These are phyloP conservation scores for Aspergillus hortae DNA, from an alignment of 2,329 filamentous ascomycete species.

Conservation along the genomic window DNA sequence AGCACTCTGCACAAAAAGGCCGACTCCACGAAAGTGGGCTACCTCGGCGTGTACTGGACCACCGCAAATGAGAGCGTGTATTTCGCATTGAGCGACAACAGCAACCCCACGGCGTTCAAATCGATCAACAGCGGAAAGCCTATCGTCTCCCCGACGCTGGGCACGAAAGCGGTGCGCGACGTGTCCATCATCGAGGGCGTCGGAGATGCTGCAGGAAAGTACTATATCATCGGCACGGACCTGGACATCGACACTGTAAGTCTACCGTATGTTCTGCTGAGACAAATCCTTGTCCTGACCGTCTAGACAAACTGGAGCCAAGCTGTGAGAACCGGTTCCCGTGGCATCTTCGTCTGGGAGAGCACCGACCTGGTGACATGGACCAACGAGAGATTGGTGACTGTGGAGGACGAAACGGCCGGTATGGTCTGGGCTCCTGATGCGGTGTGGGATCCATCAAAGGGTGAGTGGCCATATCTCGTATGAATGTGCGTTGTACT, in stretches of 20 bases:
- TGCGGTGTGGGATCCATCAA: constrained; percentile 12
- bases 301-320: constrained; percentile 11
- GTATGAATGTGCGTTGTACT: neutral
- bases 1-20: neutral
- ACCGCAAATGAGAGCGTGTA: constrained; percentile 14
- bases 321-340: constrained; percentile 10
- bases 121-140: constrained; percentile 6
- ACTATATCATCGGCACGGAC: constrained; percentile 15
- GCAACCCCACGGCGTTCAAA: constrained; percentile 5
- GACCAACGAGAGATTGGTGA: constrained; percentile 8
- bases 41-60: constrained; percentile 14
- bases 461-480: neutral
- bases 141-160: constrained; percentile 10
- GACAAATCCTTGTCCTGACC: neutral
- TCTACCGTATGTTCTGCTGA: neutral
- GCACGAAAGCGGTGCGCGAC: constrained; percentile 14
- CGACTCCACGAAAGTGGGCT: constrained; percentile 9
- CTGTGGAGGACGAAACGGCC: constrained; percentile 11
- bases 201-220: constrained; percentile 10
- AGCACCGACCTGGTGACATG: constrained; percentile 12
- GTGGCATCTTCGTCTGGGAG: constrained; percentile 14
- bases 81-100: constrained; percentile 11
- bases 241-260: constrained; percentile 12
- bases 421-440: constrained; percentile 16
- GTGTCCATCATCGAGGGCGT: constrained; percentile 8